Evolutionary conservation across 148 eudicot species (phyloP), one percentile per base, ranked within the genome.

Genomic region (Polygonum aviculare): DNA sequence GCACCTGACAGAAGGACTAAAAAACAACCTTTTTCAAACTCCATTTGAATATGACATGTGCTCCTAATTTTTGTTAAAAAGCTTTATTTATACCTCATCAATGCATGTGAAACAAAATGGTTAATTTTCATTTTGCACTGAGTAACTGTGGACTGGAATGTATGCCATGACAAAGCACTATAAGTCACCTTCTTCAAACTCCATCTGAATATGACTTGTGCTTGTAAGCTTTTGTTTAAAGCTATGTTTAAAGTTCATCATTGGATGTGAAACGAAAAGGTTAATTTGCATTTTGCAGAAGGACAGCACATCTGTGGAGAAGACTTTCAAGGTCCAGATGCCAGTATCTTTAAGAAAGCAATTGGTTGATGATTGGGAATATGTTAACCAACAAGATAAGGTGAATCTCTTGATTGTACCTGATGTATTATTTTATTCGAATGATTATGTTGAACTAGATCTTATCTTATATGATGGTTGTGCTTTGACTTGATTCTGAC

Each of bases 281-380:
- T 36, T 14, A 38, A 35, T 35, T 35, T 67, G 14, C 44, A 54
- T 38, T 82, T 86, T 70, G 10, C 75, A 95, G 98, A 93, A 91
- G 86, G 94, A 85, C 83, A 85, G 82, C 77, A 78, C 62, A 75
- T 81, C 94, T 72, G 81, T 81, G 11, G 96, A 89, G 41, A 95
- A 89, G 81, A 82, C 83, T 63, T 81, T 93, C 77, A 95, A 92
- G 90, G 85, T 95, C 78, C 99, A 88, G 82, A 86, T 95, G 77
- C 96, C 99, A 51, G 79, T 89, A 39, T 83, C 83, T 51, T 78
- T 95, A 76, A 95, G 83, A 86, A 95, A 92, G 87, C 96, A 85
- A 79, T 83, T 95, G 60, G 93, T 92, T 74, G 96, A 93, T 88
- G 99, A 95, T 81, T 89, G 91, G 87, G 97, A 95, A 77, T 88